Conservation (phyloP, 176 grass and related monocot species). For the Metroxylon sagu region DNA sequence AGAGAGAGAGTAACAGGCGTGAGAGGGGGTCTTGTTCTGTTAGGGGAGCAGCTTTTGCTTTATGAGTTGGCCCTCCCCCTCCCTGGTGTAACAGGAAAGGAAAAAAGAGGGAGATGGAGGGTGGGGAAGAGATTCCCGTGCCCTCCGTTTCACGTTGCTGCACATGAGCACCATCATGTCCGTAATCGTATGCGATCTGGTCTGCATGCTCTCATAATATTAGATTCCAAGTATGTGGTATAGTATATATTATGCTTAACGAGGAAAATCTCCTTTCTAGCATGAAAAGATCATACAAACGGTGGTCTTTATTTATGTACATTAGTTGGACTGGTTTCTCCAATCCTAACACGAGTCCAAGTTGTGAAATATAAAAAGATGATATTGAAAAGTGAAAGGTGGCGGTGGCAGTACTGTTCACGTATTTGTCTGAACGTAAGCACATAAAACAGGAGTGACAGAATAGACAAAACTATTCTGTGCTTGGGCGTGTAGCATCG, state of each 20-base stretch:
- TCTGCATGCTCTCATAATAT: neutral
- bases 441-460: no score
- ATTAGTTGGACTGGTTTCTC: no score
- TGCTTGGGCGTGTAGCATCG: no score
- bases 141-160: neutral
- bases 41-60: constrained; percentile 13
- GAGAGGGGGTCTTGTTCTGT: neutral
- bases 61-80: constrained; percentile 11
- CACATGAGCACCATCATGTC: constrained; percentile 6
- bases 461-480: no score
- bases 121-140: neutral
- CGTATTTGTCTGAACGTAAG: no score
- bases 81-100: constrained; percentile 2
- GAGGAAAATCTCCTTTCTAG: neutral
- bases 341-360: no score
- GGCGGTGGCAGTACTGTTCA: no score
- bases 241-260: neutral
- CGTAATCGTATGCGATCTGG: neutral
- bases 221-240: neutral
- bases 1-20: neutral
- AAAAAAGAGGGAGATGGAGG: constrained; percentile 1
- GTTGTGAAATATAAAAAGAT: no score
- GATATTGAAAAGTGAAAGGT: no score
- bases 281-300: no score
- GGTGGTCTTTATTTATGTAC: no score